Evolutionary conservation across 345 rosid genomes (phyloP).

Genomic region (Draba incana): DNA sequence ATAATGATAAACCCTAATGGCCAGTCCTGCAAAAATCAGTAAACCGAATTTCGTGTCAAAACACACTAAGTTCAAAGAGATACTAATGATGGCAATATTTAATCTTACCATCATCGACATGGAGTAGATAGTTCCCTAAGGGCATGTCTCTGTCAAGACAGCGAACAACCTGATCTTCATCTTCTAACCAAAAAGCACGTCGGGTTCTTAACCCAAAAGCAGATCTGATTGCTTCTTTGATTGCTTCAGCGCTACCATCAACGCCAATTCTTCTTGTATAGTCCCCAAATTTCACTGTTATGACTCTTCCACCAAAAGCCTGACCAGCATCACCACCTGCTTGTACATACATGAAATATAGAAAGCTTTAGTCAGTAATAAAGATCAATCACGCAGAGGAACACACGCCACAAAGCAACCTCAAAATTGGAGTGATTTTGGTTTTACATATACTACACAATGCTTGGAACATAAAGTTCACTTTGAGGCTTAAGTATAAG

Average conservation of each 20-base stretch:
- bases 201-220: slow-evolving; percentile 86
- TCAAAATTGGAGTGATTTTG: slow-evolving; percentile 10
- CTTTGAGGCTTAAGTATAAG: slow-evolving; percentile 17
- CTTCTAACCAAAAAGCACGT: slow-evolving; percentile 98
- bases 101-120: slow-evolving; percentile 81
- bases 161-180: slow-evolving; percentile 85
- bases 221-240: slow-evolving; percentile 83
- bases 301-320: slow-evolving; percentile 83
- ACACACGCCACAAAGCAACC: slow-evolving; percentile 13
- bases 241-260: slow-evolving; percentile 86
- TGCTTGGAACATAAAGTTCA: slow-evolving; percentile 21
- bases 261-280: slow-evolving; percentile 89
- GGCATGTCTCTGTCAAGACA: slow-evolving; percentile 97
- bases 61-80: no score
- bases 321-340: slow-evolving; percentile 67
- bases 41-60: no score
- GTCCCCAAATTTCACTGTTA: slow-evolving; percentile 87
- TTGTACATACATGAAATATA: slow-evolving; percentile 23
- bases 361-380: slow-evolving; percentile 2
- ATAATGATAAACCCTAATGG: slow-evolving; percentile 77
- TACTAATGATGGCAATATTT: neutral
- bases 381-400: neutral
- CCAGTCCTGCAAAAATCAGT: slow-evolving; percentile 52
- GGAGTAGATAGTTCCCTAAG: slow-evolving; percentile 80
- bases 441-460: slow-evolving; percentile 29